Evolutionary conservation across 305 asterid genomes (phyloP), one percentile per base, ranked within the genome.

Genomic region (Fraxinus paxiana): DNA sequence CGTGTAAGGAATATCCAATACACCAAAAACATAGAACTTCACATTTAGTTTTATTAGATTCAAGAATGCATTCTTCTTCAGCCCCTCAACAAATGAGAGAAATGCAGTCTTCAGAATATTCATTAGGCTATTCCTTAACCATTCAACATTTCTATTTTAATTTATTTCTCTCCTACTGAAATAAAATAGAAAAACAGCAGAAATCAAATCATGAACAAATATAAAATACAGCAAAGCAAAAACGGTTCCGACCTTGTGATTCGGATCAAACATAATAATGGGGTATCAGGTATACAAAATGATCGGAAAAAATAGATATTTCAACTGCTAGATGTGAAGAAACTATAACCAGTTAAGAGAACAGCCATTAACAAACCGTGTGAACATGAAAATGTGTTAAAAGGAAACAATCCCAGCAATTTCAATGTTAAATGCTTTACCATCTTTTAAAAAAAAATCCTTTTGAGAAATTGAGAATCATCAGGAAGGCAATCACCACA

Each of bases 321-420:
- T 81, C 82, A 41, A 56, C 37, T 18, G 30, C 34, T 43, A 35
- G 38, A n/a, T 76, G 33, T 41, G 77, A 17, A 73, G 41, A 63
- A 22, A 63, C 6, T 7, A 9, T 10, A 63, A 24, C 33, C 6
- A 63, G 72, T 63, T 63, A 24, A 24, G 33, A 61, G 71, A 7
- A 24, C 72, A 63, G 4, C 28, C 30, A 63, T 15, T 61, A 20
- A 63, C 34, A 63, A 63, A 63, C 31, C 1, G 6, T 63, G 72
- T 63, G 26, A 28, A 24, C 33, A 9, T 63, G 31, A 59, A 59
- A 4, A 63, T 63, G 72, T 24, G 34, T 24, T 63, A 9, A 63
- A 22, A 24, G 17, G 34, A 63, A 63, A 63, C 31, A 63, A 46
- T 63, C 31, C 6, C 34, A 63, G 12, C 2, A 51, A 51, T 51